Evolutionary conservation across 2,329 filamentous ascomycete genomes (phyloP).

Genomic region (Pseudopyricularia cyperi): DNA sequence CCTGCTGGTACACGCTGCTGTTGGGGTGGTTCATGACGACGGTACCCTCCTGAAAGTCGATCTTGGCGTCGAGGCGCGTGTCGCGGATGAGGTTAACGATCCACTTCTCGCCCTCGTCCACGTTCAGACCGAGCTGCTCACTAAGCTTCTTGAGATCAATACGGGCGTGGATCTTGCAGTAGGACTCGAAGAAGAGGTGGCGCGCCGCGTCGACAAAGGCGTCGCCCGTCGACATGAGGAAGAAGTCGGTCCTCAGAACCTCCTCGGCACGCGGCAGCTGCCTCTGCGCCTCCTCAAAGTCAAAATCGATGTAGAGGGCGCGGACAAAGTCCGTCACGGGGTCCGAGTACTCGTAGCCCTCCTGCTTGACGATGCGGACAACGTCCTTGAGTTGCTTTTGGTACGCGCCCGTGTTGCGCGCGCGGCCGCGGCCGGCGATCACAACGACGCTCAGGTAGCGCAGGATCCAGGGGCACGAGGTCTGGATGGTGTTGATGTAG

Average conservation of each 20-base stretch:
- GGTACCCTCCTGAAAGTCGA: constrained; percentile 96
- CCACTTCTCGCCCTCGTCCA: constrained; percentile 98
- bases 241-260: constrained; percentile 88
- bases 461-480: constrained; percentile 89
- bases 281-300: constrained; percentile 92
- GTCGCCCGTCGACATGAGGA: constrained; percentile 74
- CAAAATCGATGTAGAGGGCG: constrained; percentile 88
- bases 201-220: constrained; percentile 86
- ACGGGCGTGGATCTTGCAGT: constrained; percentile 99
- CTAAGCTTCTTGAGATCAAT: constrained; percentile 98
- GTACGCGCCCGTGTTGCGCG: constrained; percentile 73
- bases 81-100: constrained; percentile 99
- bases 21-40: constrained; percentile 99
- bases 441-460: constrained; percentile 89
- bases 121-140: constrained; percentile 75
- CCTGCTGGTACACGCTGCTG: constrained; percentile 97
- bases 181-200: constrained; percentile 95
- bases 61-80: constrained; percentile 95
- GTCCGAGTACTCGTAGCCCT: constrained; percentile 94
- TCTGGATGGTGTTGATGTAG: constrained; percentile 99
- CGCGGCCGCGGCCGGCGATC: constrained; percentile 77
- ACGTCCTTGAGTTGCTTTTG: constrained; percentile 99
- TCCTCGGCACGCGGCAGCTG: constrained; percentile 79
- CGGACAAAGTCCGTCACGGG: constrained; percentile 94
- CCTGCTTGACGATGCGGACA: constrained; percentile 88